Base-by-base conservation (phyloP, 805 yeast species). In the Saturnispora quitensis region DNA sequence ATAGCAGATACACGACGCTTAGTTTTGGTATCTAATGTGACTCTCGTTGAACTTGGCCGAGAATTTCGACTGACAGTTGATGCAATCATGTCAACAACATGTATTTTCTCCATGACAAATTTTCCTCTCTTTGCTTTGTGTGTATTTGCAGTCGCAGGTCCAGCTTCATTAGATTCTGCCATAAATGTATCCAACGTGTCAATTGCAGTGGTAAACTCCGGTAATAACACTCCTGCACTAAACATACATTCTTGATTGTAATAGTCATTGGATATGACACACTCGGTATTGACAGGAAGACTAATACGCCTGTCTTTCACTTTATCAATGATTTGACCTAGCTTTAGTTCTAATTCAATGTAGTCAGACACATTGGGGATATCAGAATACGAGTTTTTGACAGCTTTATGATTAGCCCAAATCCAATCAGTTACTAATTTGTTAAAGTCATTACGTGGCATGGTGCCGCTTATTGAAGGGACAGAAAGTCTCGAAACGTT, bases 341-440 rank as follows among this genome's bases (percentile, higher is more conserved):
- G 77, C 62, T 86, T 86, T 61, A 84, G 71, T 67, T 86, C 95
- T 59, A 86, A 67, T 69, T 86, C 95, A 28, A 86, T 73, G 59
- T 72, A 77, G 22, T 82, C 73, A 49, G 75, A 70, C 28, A 58
- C 73, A 57, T 55, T 73, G 68, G 63, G 62, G 18, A 64, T 56
- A 48, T 64, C 65, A 2, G 54, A 47, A 45, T 65, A 61, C 59
- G 74, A 76, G 40, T 77, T 78, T 40, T 80, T 77, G 40, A 87
- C 75, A 34, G 86, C 86, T 44, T 75, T 74, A 45, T 89, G 73
- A 56, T 86, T 84, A 18, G 95, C 89, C 73, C 85, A 89, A 8
- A 90, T 75, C 97, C 97, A 90, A 59, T 84, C 88, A 22, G 93
- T 85, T 6, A 90, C 80, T 34, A 86, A 80, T 61, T 90, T 79